Base-by-base conservation (phyloP, 2,329 filamentous ascomycete genomes). In the Raffaelea deltoideospora region DNA sequence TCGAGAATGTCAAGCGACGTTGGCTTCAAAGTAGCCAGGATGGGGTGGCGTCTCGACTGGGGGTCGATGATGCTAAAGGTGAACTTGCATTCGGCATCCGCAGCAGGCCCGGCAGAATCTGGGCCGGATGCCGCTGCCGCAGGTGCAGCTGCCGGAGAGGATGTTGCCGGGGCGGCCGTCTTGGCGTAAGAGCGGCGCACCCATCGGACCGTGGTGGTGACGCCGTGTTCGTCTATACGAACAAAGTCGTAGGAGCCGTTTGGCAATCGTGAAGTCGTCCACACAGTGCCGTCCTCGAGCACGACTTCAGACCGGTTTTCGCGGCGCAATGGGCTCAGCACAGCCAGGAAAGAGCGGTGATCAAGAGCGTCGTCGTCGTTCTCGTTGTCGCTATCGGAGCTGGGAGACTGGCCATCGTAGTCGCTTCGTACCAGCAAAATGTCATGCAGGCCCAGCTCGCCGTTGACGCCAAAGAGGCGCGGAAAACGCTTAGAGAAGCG, bases 31-130 rank as follows among this genome's bases (percentile, higher is more conserved):
- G 67, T 72, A 1, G 79, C 82, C 57, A 87, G 69, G 48, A 87
- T 72, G 5, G 83, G 81, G 50, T 88, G 82, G 11, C 77, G 72
- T 24, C 79, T 65, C 9, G 69, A 72, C 33, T 69, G 67, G 0
- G 79, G 72, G 46, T 80, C 72, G 47, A 88, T 76, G 43, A 84
- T 72, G 57, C 79, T 85, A 52, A 88, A 88, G 9, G 74, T 83
- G 59, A 77, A 87, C 50, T 72, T 75, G 39, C 57, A 60, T 33
- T 72, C 69, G 1, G 49, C 42, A 3, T 54, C 45, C 1, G 48
- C 45, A n/a, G n/a, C n/a, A n/a, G n/a, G n/a, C n/a, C n/a, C n/a
- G n/a, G n/a, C n/a, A n/a, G n/a, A n/a, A n/a, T n/a, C n/a, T n/a
- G n/a, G n/a, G n/a, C n/a, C n/a, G n/a, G n/a, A n/a, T n/a, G n/a